These are phyloP conservation scores for Zizania palustris DNA, from an alignment of 202 grass and related monocot species.

Conservation along the genomic window DNA sequence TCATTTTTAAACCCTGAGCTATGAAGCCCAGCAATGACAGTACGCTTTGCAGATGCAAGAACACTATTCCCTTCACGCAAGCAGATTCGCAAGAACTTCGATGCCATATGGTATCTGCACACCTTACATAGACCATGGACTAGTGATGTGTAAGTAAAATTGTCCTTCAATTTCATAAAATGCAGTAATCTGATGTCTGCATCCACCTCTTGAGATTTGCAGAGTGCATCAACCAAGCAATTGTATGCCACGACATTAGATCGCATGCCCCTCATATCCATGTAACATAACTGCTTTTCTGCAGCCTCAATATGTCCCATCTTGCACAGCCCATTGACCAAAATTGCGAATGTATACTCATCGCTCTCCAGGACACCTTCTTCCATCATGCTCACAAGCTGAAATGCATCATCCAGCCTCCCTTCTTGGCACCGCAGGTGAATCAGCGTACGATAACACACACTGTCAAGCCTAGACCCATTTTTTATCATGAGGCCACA, in stretches of 20 bases:
- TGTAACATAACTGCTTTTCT: slow-evolving; percentile 62
- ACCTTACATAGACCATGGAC: slow-evolving; percentile 77
- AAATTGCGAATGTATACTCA: slow-evolving; percentile 84
- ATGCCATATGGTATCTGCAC: slow-evolving; percentile 68
- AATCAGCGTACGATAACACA: slow-evolving; percentile 81
- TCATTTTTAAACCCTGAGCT: slow-evolving; percentile 80
- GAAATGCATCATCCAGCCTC: slow-evolving; percentile 67
- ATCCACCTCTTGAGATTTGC: slow-evolving; percentile 83
- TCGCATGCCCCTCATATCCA: slow-evolving; percentile 68
- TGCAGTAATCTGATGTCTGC: slow-evolving; percentile 74
- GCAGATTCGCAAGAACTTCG: slow-evolving; percentile 74
- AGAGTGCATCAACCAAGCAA: slow-evolving; percentile 82
- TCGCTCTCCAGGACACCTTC: slow-evolving; percentile 68
- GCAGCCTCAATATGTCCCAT: slow-evolving; percentile 70
- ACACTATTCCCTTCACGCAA: slow-evolving; percentile 74
- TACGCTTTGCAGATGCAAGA: slow-evolving; percentile 70
- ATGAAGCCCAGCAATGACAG: slow-evolving; percentile 74
- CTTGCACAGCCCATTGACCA: slow-evolving; percentile 86
- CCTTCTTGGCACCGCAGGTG: slow-evolving; percentile 79
- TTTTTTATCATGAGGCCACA: slow-evolving; percentile 67
- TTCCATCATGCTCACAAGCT: slow-evolving; percentile 86
- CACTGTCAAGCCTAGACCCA: slow-evolving; percentile 68
- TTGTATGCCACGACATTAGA: slow-evolving; percentile 91
- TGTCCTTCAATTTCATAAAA: slow-evolving; percentile 74
- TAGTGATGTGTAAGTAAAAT: slow-evolving; percentile 87